A percentile compares a stretch with the other conserved stretches of the same genome.
Conservation (phyloP, 2,329 filamentous ascomycete genomes). For the Septoria linicola region DNA sequence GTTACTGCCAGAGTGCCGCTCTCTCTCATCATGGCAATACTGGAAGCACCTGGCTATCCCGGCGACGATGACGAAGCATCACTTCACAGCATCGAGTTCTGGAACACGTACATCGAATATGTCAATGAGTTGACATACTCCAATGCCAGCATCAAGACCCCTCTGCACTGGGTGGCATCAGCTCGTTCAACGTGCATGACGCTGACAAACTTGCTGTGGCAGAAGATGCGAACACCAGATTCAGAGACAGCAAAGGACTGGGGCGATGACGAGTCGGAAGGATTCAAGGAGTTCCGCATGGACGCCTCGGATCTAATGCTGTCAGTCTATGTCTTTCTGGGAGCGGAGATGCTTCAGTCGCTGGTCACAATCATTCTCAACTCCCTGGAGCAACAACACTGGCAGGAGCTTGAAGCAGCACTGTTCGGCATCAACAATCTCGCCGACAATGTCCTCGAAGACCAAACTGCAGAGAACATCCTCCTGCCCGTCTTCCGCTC, state of each 20-base stretch:
- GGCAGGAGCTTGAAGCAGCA: slow-evolving; percentile 53
- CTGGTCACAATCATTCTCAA: slow-evolving; percentile 47
- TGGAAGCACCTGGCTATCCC: slow-evolving; percentile 65
- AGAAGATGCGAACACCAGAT: slow-evolving; percentile 55
- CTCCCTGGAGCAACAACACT: slow-evolving; percentile 44
- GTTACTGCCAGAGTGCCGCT: slow-evolving; percentile 53
- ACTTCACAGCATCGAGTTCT: slow-evolving; percentile 73
- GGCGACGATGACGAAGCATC: slow-evolving; percentile 74
- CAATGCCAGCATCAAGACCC: slow-evolving; percentile 40
- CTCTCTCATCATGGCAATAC: slow-evolving; percentile 60
- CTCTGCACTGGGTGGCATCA: slow-evolving; percentile 56
- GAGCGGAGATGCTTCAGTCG: slow-evolving; percentile 46
- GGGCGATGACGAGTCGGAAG: slow-evolving; percentile 61
- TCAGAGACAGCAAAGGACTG: slow-evolving; percentile 58
- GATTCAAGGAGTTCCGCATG: slow-evolving; percentile 62
- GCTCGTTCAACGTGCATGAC: slow-evolving; percentile 62
- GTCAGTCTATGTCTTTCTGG: slow-evolving; percentile 62
- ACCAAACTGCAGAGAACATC: slow-evolving; percentile 57
- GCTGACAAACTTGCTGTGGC: slow-evolving; percentile 39
- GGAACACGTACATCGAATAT: slow-evolving; percentile 70
- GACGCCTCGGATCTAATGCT: slow-evolving; percentile 78
- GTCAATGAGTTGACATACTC: slow-evolving; percentile 60
- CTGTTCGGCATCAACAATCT: slow-evolving; percentile 65
- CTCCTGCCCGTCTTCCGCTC: slow-evolving; percentile 63
- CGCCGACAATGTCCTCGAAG: slow-evolving; percentile 63